Evolutionary conservation across 129 eudicot species (phyloP), one percentile per base, ranked within the genome.

Genomic region (Ambrosia artemisiifolia): DNA sequence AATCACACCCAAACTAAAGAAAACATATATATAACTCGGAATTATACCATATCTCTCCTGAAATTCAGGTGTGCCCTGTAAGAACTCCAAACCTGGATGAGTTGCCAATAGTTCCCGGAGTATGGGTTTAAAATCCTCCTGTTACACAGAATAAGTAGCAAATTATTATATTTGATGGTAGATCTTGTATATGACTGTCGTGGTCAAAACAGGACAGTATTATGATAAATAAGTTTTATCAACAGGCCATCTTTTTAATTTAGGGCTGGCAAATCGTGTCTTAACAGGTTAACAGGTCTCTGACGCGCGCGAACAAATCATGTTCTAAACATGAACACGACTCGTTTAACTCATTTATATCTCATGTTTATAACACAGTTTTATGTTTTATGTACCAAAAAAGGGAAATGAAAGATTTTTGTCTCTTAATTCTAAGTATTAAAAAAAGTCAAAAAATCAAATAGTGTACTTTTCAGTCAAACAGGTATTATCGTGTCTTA

Each of bases 21-120:
- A 19, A 19, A 9, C 32, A 6, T 18, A 18, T 54, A 16, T n/a
- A n/a, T 54, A 7, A 50, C 24, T 16, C 56, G n/a, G 56, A 16
- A 50, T 16, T 73, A 65, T 82, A 91, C 95, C 97, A 82, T 88
- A 91, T 91, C 97, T 84, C 73, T 91, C 97, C 83, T 91, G 97
- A 80, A 91, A 91, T 76, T 88, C 97, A 19, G 97, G 97, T 65
- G 97, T 91, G 76, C 85, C 81, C 69, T 86, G 92, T 70, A 91
- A 84, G 85, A 91, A 91, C 82, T 91, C 97, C 76, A 91, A 88
- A 67, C 97, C 97, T 16, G 96, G 97, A 81, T 91, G 97, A 76
- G 96, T 91, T 35, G 87, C 81, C 85, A 91, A 81, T 78, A 91
- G 91, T 67, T 91, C 97, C 71, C 87, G 86, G 74, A 91, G 93